Percentiles rank a stretch among this genome's conserved stretches.
Evolutionary conservation across 768 basidiomycete genomes (phyloP).

Genomic region (Russula sp.): DNA sequence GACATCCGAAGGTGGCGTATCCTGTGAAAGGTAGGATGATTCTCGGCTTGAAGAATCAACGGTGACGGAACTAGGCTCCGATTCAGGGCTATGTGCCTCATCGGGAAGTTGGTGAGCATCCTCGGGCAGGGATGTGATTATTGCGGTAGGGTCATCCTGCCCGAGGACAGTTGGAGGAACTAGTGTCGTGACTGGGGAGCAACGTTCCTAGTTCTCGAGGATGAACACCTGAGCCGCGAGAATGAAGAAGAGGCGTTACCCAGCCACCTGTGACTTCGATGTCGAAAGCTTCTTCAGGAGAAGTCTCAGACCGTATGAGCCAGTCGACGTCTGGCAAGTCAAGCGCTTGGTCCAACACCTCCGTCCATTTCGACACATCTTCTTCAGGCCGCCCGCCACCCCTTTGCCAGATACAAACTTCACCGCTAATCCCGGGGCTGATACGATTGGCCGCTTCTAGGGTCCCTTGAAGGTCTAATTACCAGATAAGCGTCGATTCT

Average conservation of each 20-base stretch:
- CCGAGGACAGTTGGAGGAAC: background rate
- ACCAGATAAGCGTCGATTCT: background rate
- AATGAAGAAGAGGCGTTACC: background rate
- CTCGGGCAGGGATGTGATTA: background rate
- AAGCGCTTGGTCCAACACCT: conserved; percentile 10
- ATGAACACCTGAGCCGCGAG: background rate
- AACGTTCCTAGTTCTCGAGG: conserved; percentile 3
- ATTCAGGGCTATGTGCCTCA: background rate
- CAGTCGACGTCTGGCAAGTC: conserved; percentile 11
- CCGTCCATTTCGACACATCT: conserved; percentile 13
- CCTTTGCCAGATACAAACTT: conserved; percentile 18
- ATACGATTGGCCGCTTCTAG: conserved; percentile 11
- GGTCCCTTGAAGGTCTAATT: conserved; percentile 16
- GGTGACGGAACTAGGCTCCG: background rate
- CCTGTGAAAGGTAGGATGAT: background rate
- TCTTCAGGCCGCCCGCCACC: conserved; percentile 1
- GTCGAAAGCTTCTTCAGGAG: conserved; percentile 13
- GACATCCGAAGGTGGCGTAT: background rate
- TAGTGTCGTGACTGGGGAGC: conserved; percentile 2
- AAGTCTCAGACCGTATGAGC: conserved; percentile 18
- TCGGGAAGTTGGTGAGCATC: background rate
- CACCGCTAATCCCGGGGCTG: background rate
- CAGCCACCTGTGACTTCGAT: conserved; percentile 19
- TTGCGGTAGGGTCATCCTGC: background rate
- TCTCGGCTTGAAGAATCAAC: background rate